These are phyloP conservation scores for Calonectria hongkongensis DNA, from an alignment of 2,329 filamentous ascomycete genomes.

Conservation along the genomic window DNA sequence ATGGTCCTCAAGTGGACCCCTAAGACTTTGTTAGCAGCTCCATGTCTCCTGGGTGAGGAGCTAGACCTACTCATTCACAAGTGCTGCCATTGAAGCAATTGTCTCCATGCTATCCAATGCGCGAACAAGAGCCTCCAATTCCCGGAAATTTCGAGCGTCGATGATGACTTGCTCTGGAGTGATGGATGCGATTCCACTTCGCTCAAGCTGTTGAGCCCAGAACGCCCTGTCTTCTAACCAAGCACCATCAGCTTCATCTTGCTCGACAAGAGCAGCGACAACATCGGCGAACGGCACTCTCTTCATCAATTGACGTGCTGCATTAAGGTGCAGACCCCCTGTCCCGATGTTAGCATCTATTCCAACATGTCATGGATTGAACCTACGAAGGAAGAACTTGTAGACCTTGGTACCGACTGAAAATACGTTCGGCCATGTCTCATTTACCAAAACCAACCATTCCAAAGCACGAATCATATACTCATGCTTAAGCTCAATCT, in stretches of 20 bases:
- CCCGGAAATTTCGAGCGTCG: slow-evolving; percentile 78
- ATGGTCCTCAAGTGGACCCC: slow-evolving; percentile 56
- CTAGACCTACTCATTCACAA: slow-evolving; percentile 70
- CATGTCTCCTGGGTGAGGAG: not conserved
- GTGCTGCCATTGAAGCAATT: slow-evolving; percentile 73
- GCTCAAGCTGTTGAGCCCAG: slow-evolving; percentile 62
- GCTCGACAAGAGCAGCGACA: slow-evolving; percentile 63
- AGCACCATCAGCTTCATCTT: slow-evolving; percentile 61
- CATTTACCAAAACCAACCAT: slow-evolving; percentile 87
- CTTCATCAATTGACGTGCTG: slow-evolving; percentile 72
- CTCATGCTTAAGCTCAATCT: slow-evolving; percentile 77
- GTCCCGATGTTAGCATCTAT: slow-evolving; percentile 37
- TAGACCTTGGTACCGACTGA: slow-evolving; percentile 82
- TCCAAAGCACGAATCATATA: slow-evolving; percentile 86
- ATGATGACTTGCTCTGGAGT: slow-evolving; percentile 66
- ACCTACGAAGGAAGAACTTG: slow-evolving; percentile 88
- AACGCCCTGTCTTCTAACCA: slow-evolving; percentile 64
- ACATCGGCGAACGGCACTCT: slow-evolving; percentile 71
- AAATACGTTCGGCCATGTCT: slow-evolving; percentile 83
- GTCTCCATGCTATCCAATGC: slow-evolving; percentile 81
- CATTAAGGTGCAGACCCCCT: slow-evolving; percentile 72
- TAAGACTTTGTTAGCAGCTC: slow-evolving; percentile 55
- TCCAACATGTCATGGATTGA: not conserved
- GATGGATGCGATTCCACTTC: slow-evolving; percentile 59
- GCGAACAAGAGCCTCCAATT: slow-evolving; percentile 80